phyloP scores from a whole-genome alignment of 352 stramenopile species.

The Thraustotheca clavata region DNA sequence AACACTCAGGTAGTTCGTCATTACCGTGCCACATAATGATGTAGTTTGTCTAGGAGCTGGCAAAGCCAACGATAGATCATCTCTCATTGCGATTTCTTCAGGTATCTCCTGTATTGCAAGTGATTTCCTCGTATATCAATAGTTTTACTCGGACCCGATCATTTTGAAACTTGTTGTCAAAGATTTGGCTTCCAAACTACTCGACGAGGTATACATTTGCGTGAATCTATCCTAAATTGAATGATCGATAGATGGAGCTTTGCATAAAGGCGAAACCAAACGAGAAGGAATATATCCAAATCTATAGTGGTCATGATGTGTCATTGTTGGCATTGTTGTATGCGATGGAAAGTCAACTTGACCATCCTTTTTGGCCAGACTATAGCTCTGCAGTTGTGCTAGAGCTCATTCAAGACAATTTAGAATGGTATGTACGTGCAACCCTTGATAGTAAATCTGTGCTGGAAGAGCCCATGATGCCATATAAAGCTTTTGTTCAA shows the following conservation, averaged over 20 bases:
- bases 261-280: conserved; percentile 19
- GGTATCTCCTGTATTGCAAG: conserved; percentile 21
- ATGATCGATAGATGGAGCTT: conserved; percentile 34
- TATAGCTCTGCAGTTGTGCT: conserved; percentile 61
- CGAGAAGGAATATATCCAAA: conserved; percentile 45
- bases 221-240: not conserved
- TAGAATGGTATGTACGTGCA: conserved; percentile 48
- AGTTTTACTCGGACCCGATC: conserved; percentile 67
- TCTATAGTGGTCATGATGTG: conserved; percentile 80
- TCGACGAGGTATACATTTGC: conserved; percentile 31
- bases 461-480: not conserved
- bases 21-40: not conserved
- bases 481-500: not conserved
- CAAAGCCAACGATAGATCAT: conserved; percentile 27
- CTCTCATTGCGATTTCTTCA: conserved; percentile 69
- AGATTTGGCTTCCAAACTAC: conserved; percentile 48
- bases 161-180: conserved; percentile 61
- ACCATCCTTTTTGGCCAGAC: conserved; percentile 50
- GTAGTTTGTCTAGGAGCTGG: conserved; percentile 3
- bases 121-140: conserved; percentile 2
- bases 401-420: conserved; percentile 56
- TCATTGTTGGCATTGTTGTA: conserved; percentile 72
- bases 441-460: conserved; percentile 36
- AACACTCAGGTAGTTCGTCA: conserved; percentile 34
- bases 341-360: conserved; percentile 37